Base-by-base conservation (phyloP, 2,329 filamentous ascomycete species). In the Penicillium olsonii region DNA sequence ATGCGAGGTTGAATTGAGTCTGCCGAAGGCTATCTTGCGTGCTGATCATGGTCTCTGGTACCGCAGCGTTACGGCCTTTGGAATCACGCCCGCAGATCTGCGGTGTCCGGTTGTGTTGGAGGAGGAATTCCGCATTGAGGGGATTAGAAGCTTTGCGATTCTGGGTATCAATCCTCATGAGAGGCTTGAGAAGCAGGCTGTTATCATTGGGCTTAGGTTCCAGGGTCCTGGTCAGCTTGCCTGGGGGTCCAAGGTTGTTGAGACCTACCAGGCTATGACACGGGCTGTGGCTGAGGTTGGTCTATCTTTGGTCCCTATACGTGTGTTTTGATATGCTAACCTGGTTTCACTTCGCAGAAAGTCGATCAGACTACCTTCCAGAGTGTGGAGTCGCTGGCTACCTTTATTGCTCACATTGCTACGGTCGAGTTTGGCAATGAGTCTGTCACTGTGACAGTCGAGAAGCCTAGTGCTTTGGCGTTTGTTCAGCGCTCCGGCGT, bases 131-230 rank as follows among this genome's bases (percentile, higher is more conserved):
- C 62, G 64, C 2, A 69, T 78, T 52, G 69, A 74, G 31, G 68
- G 69, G 1, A 71, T 78, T 41, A 65, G 72, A 19, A 74, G 72
- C 53, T 65, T 71, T 39, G 76, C 73, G 57, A 74, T 80, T 24
- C 68, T 80, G 49, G 78, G 78, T 1, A 75, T 80, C n/a, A 80
- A 80, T 50, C 68, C 73, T 2, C 77, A 79, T 53, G 78, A 80
- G 62, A 68, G 78, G 17, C 59, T 76, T 15, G 74, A 78, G 62
- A 78, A 78, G 53, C 78, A 80, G 58, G 69, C 68, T 20, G 74
- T 80, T 8, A 68, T 75, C 51, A 56, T 76, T 39, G 67, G 70
- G 26, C 63, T 72, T 60, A 67, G 59, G 29, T 71, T 74, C 44
- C 59, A 59, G 44, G 68, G 66, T 4, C 62, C 66, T 15, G 67